Percentiles rank a stretch among this genome's conserved stretches.
Conservation (phyloP, 2,329 filamentous ascomycete genomes). For the Diaporthe vaccinii region DNA sequence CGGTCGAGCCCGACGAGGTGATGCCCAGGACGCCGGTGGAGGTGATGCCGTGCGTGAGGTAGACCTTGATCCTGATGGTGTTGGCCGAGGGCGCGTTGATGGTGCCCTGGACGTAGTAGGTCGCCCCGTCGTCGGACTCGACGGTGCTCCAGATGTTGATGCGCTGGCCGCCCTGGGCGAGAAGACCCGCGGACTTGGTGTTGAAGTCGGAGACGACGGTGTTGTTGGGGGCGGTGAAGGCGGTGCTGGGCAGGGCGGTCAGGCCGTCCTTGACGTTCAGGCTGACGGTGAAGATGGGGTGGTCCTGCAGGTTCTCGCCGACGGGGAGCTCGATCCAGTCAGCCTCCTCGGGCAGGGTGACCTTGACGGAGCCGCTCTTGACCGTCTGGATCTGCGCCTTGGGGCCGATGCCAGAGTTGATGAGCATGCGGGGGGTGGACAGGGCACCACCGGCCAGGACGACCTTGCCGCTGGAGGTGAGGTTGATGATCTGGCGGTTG, state of each 20-base stretch:
- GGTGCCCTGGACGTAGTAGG: slow-evolving; percentile 59
- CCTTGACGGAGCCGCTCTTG: slow-evolving; percentile 38
- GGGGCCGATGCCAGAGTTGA: slow-evolving; percentile 42
- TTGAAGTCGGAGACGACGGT: slow-evolving; percentile 52
- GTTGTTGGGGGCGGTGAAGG: slow-evolving; percentile 48
- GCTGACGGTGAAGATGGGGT: slow-evolving; percentile 46
- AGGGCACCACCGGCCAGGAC: slow-evolving; percentile 45
- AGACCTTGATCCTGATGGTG: slow-evolving; percentile 61
- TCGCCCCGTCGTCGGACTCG: slow-evolving; percentile 55
- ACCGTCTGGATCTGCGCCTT: slow-evolving; percentile 43
- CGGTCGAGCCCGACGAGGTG: slow-evolving; percentile 55
- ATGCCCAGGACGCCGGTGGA: slow-evolving; percentile 61
- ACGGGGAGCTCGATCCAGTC: slow-evolving; percentile 48
- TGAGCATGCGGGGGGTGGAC: slow-evolving; percentile 44
- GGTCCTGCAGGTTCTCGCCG: slow-evolving; percentile 44
- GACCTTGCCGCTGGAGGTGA: slow-evolving; percentile 44
- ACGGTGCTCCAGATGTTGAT: slow-evolving; percentile 62
- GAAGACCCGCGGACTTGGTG: slow-evolving; percentile 51
- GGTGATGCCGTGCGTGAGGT: slow-evolving; percentile 64
- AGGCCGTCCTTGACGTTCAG: slow-evolving; percentile 47
- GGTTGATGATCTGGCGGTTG: slow-evolving; percentile 45
- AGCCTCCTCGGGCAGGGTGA: slow-evolving; percentile 44
- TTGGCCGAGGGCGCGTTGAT: slow-evolving; percentile 58
- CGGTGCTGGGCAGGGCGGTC: slow-evolving; percentile 38
- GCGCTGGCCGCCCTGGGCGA: slow-evolving; percentile 61